These are phyloP conservation scores for Forsythia suspensa DNA, from an alignment of 257 asterid species.

Conservation along the genomic window DNA sequence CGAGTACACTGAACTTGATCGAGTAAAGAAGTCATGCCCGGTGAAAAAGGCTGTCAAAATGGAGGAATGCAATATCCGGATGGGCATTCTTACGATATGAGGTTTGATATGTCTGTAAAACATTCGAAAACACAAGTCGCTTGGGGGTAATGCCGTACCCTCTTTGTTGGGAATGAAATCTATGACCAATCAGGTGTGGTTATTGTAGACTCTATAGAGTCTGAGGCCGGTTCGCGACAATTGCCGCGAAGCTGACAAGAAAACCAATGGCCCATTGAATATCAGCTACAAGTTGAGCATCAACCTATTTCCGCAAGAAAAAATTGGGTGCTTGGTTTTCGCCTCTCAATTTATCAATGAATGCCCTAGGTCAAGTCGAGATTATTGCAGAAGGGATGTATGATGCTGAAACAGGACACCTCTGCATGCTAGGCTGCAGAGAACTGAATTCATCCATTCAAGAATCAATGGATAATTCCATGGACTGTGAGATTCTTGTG, in stretches of 20 bases:
- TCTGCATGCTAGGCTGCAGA: conserved; percentile 81
- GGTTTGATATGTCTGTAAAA: conserved; percentile 44
- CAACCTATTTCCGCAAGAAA: background rate
- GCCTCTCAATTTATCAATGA: conserved; percentile 20
- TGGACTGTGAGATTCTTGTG: conserved; percentile 60
- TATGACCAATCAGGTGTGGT: background rate
- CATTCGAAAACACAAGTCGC: conserved; percentile 19
- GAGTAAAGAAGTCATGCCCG: conserved; percentile 33
- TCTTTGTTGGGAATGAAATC: conserved; percentile 40
- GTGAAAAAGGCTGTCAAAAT: conserved; percentile 16
- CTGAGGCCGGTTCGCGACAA: background rate
- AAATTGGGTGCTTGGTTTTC: background rate
- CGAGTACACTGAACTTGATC: conserved; percentile 46
- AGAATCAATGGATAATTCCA: background rate
- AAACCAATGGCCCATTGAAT: conserved; percentile 17
- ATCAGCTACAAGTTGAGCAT: conserved; percentile 54
- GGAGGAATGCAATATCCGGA: conserved; percentile 42
- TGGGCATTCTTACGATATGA: conserved; percentile 48
- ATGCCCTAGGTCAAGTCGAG: conserved; percentile 11
- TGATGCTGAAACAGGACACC: conserved; percentile 43
- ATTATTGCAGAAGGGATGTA: conserved; percentile 67
- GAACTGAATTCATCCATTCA: conserved; percentile 13
- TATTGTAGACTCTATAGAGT: background rate
- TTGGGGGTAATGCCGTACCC: conserved; percentile 51
- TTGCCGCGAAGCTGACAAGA: conserved; percentile 19